Evolutionary conservation across 164 flowering plant genomes (phyloP).

Genomic region (Paratinospora sagittata): DNA sequence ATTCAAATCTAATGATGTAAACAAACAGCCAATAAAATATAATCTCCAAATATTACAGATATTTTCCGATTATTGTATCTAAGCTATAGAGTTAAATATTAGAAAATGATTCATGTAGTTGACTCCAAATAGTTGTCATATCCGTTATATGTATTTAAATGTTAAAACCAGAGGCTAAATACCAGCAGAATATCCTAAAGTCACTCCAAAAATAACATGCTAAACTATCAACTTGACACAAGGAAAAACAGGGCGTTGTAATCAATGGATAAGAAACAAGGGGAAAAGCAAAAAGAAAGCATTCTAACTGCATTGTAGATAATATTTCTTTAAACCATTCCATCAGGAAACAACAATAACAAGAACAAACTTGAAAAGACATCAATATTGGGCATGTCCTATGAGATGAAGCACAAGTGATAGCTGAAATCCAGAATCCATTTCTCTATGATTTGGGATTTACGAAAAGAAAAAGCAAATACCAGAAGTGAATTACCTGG

Average conservation of each 20-base stretch:
- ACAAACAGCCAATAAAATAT: no score
- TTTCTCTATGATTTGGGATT: background rate
- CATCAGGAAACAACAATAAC: background rate
- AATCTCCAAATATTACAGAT: no score
- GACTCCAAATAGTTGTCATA: no score
- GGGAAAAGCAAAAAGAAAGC: background rate
- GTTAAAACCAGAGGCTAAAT: background rate
- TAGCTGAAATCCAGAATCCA: conserved; percentile 2
- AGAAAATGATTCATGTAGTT: no score
- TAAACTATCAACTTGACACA: background rate
- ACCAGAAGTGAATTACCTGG: conserved; percentile 46
- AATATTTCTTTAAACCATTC: background rate
- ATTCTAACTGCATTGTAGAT: background rate
- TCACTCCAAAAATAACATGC: background rate
- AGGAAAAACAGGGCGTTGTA: no score
- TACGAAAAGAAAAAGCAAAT: background rate
- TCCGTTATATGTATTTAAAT: no score
- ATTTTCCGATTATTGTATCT: no score
- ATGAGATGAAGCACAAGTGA: no score
- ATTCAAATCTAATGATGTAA: no score
- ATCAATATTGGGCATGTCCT: no score
- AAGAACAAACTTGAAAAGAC: background rate
- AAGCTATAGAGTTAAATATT: no score
- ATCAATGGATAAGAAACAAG: no score
- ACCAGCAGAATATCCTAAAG: background rate